Conservation (phyloP, 2,329 filamentous ascomycete species). For the Taxawa tesnikishii region DNA sequence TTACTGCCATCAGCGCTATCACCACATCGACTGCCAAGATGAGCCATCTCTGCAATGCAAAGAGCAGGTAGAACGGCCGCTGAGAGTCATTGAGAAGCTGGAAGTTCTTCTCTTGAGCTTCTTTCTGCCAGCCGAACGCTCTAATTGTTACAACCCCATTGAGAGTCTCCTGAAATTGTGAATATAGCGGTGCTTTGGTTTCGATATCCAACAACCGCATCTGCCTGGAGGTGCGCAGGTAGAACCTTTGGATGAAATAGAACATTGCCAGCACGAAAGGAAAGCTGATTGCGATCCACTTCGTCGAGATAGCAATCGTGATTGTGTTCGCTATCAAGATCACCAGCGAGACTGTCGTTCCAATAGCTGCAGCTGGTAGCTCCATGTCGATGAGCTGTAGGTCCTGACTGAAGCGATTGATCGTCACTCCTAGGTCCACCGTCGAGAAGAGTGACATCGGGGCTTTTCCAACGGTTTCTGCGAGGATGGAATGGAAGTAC, state of each 20-base stretch:
- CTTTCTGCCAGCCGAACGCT: constrained; percentile 26
- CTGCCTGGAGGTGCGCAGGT: constrained; percentile 35
- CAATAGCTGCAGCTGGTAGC: constrained; percentile 15
- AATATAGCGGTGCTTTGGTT: constrained; percentile 34
- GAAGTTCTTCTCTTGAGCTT: constrained; percentile 25
- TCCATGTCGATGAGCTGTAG: constrained; percentile 32
- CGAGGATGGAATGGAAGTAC: constrained; percentile 20
- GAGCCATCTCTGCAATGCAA: constrained; percentile 32
- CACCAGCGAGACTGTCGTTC: too few relatives aligned
- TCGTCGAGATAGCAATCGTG: constrained; percentile 26
- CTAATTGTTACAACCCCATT: not conserved
- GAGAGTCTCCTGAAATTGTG: constrained; percentile 2
- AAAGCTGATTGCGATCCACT: constrained; percentile 26
- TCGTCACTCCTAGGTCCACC: constrained; percentile 28
- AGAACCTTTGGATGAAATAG: constrained; percentile 32
- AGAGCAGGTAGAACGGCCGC: constrained; percentile 31
- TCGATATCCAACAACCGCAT: constrained; percentile 42
- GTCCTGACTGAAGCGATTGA: constrained; percentile 35
- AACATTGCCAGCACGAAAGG: constrained; percentile 25
- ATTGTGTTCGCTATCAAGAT: constrained; percentile 10
- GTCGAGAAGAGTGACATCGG: constrained; percentile 25
- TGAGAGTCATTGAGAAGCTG: constrained; percentile 28
- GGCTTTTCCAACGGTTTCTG: constrained; percentile 9
- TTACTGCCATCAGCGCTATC: constrained; percentile 17
- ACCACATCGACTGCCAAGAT: constrained; percentile 27